Evolutionary conservation across 139 green algal species (phyloP), one percentile per base, ranked within the genome.

Genomic region (Chlorella sorokiniana): DNA sequence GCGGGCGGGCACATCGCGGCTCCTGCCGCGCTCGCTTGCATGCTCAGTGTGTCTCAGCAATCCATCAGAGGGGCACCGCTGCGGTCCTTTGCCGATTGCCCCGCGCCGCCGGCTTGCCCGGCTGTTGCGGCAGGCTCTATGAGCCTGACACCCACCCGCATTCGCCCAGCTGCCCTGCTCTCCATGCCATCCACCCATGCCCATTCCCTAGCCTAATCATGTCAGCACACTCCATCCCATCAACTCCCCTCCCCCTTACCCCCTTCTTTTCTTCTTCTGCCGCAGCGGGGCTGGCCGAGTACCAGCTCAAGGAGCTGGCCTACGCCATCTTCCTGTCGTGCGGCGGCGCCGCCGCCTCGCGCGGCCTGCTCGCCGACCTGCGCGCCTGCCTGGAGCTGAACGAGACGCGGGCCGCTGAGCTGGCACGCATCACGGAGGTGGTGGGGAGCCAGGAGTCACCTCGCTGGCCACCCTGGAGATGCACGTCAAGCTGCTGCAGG

Each of bases 221-320:
- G 48, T 59, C 48, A 11, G 16, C 48, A 59, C 48, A 59, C 48
- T 59, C n/a, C n/a, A n/a, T n/a, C n/a, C n/a, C n/a, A n/a, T n/a
- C n/a, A n/a, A n/a, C n/a, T n/a, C n/a, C n/a, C n/a, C n/a, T n/a
- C n/a, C n/a, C n/a, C n/a, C n/a, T n/a, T n/a, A n/a, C n/a, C n/a
- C n/a, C n/a, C n/a, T 59, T 59, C 48, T 25, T 59, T 16, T 44
- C 29, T 48, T 75, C 29, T 56, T 40, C 31, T 76, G 72, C 54
- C n/a, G 67, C 80, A 74, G 38, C 78, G 85, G 83, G 70, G n/a
- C 73, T 91, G 76, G 76, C 81, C 33, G 87, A 90, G 72, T 35
- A 79, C 33, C 70, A 91, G 61, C 75, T 91, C 29, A 82, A 88
- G 71, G 81, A 88, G 48, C 65, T 91, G n/a, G 81, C 87, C 14